Evolutionary conservation across 192 early-diverging fungal genomes (phyloP), one percentile per base, ranked within the genome.

Genomic region (Phycomyces blakesleeanus): DNA sequence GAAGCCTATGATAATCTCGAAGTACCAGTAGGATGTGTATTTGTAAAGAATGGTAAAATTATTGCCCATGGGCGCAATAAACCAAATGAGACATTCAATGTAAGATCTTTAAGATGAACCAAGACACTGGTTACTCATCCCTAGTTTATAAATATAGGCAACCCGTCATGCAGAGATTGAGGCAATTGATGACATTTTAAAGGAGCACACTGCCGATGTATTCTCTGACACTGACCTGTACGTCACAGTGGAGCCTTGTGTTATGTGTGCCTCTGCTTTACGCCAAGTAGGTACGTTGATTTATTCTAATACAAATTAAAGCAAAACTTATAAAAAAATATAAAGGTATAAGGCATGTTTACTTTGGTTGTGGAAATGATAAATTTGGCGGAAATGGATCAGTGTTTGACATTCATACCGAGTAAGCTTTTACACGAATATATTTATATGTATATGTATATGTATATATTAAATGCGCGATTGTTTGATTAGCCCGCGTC

Each of bases 311-410:
- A 25, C 5, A 50, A 56, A 18, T 1, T 6, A 18, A 47, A 47
- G 5, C 18, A 18, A n/a, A 11, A 47, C 44, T n/a, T 3, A 14
- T 29, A 34, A 20, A n/a, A 18, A 20, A n/a, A 18, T 15, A 39
- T 29, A 25, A 59, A 82, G 83, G 84, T 1, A 83, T 99, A 9
- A 74, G 87, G n/a, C 74, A 82, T n/a, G 96, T 97, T 9, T 90
- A 88, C 58, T 98, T 85, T 78, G 97, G 97, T 2, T 91, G 90
- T 59, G 81, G 84, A 4, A 99, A 99, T 67, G 96, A 99, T 18
- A 83, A 91, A 55, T 99, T 99, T 79, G 97, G 97, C 25, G 97
- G 91, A 27, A 93, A 93, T 72, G 97, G 93, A n/a, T 91, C 91
- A 0, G 93, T 98, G 10, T 80, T 97, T 15, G 59, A 77, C 18